Evolutionary conservation across 176 grass and related monocot species (phyloP), one percentile per base, ranked within the genome.

Genomic region (Hordeum vulgare): DNA sequence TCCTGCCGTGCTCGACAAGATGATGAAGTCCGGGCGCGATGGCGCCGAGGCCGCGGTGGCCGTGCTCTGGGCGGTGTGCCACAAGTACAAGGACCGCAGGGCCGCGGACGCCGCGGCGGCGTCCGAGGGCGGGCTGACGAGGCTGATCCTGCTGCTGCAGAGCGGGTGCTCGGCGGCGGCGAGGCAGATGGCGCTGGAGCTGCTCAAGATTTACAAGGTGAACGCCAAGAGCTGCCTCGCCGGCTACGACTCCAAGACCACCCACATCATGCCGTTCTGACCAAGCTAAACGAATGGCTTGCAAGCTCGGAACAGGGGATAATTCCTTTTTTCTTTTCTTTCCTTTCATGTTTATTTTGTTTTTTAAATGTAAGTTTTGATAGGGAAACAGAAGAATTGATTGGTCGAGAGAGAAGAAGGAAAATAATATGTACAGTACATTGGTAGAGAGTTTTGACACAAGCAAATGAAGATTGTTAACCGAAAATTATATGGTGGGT

Each of bases 241-340:
- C n/a, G 93, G 96, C 8, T 99, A 99, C 51, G 96, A 94, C 78
- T 90, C 93, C 84, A 99, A 96, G 59, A 96, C 96, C 61, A 89
- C 87, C 13, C 93, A 99, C 88, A 96, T 99, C 85, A 96, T 95
- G 91, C 96, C 96, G 0, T 99, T 96, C 90, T 98, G 79, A 66
- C 7, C 68, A 66, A 89, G 3, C 37, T 31, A 20, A 79, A 31
- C 59, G 41, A 58, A 81, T 71, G 71, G 71, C 51, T 27, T 42
- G 70, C 33, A 35, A 64, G 53, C 79, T 58, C 81, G 77, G 61
- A 78, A 78, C 65, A 71, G 78, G 74, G 44, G 66, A 47, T 24
- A 61, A 68, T 47, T 72, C 70, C 73, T 73, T 81, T 54, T 41
- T 77, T 11, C 47, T 75, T 49, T 26, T n/a, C n/a, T n/a, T n/a